phyloP scores from a whole-genome alignment of 2,329 filamentous ascomycete genomes.

The Penicillium sp. region DNA sequence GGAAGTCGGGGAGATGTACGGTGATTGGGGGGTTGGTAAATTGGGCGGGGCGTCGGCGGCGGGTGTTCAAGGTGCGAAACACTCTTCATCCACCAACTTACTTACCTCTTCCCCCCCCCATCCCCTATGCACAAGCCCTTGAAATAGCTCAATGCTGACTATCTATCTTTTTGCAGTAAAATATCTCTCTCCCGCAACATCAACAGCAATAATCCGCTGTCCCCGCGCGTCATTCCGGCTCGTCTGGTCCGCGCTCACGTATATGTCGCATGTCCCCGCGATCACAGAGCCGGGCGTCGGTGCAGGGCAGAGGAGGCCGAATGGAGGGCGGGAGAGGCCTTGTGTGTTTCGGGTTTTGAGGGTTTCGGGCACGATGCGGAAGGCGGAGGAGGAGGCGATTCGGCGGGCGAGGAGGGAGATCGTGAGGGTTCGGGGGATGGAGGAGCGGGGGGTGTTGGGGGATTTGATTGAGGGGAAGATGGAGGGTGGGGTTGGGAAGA shows the following conservation, averaged over 20 bases:
- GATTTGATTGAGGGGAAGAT: constrained; percentile 28
- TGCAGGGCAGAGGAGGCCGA: constrained; percentile 21
- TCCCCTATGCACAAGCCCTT: too few species aligned
- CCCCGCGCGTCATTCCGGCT: constrained; percentile 80
- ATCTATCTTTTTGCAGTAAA: constrained; percentile 63
- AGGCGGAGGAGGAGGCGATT: constrained; percentile 87
- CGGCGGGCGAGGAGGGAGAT: constrained; percentile 73
- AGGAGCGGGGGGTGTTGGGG: constrained; percentile 49
- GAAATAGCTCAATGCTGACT: not conserved
- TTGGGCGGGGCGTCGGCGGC: constrained; percentile 66
- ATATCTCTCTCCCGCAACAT: constrained; percentile 89
- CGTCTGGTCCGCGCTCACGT: constrained; percentile 86
- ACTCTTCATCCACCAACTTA: not conserved
- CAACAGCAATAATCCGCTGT: constrained; percentile 86
- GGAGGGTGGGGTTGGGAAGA: not conserved
- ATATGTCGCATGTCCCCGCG: constrained; percentile 70
- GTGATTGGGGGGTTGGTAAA: constrained; percentile 74
- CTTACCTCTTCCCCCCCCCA: not conserved
- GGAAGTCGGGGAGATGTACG: constrained; percentile 73
- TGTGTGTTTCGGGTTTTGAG: constrained; percentile 84
- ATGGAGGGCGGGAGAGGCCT: constrained; percentile 37
- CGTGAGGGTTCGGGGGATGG: constrained; percentile 62
- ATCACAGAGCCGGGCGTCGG: constrained; percentile 5
- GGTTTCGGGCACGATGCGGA: constrained; percentile 90
- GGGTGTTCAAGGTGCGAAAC: constrained; percentile 64